phyloP scores from a whole-genome alignment of 2,329 filamentous ascomycete genomes.

The Colletotrichum lentis region DNA sequence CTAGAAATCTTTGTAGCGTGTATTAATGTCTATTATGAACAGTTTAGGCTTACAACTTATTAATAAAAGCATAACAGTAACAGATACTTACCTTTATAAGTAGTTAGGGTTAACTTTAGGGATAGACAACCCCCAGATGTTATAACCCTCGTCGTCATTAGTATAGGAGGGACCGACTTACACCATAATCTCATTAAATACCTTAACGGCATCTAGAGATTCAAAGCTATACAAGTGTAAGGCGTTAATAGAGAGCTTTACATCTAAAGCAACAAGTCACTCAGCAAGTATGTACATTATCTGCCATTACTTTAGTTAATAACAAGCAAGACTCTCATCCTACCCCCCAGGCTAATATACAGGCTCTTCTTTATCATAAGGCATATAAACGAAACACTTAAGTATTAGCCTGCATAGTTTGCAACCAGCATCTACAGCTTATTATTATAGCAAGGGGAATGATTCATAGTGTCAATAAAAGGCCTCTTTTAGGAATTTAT shows the following conservation, averaged over 20 bases:
- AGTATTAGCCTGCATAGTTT: conserved; percentile 9
- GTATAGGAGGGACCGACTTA: conserved; percentile 2
- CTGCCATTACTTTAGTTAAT: background rate
- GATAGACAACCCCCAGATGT: conserved; percentile 4
- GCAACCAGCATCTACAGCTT: background rate
- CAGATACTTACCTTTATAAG: background rate
- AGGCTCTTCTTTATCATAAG: background rate
- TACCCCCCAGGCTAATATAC: conserved; percentile 4
- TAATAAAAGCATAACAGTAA: no score
- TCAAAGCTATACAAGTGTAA: background rate
- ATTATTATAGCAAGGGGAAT: background rate
- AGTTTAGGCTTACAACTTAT: background rate
- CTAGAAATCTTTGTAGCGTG: background rate
- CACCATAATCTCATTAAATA: conserved; percentile 19
- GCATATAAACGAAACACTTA: background rate
- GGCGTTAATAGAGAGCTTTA: conserved; percentile 16
- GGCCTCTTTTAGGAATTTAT: background rate
- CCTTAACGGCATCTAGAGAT: background rate
- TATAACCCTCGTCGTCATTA: background rate
- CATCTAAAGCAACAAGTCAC: background rate
- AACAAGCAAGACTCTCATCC: background rate
- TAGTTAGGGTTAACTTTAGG: background rate
- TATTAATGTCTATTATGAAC: background rate
- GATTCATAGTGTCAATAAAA: conserved; percentile 10
- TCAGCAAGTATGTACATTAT: conserved; percentile 17